Percentiles rank a stretch among this genome's conserved stretches.
These are phyloP conservation scores for Litchi chinensis DNA, from an alignment of 345 rosid genomes.

Conservation along the genomic window DNA sequence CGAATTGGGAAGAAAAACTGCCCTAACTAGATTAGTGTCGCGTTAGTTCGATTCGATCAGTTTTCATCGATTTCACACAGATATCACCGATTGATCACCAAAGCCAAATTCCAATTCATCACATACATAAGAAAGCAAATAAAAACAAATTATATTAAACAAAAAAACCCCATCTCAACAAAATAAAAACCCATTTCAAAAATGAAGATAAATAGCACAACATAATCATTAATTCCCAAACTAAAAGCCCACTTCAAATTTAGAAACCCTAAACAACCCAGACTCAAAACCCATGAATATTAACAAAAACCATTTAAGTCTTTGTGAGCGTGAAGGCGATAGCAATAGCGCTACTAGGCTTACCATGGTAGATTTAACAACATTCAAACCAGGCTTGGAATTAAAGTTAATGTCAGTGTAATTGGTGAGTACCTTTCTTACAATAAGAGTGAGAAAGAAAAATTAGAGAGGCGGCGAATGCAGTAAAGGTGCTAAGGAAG, in stretches of 20 bases:
- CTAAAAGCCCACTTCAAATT: neutral
- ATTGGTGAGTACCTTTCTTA: no score
- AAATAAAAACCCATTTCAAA: neutral
- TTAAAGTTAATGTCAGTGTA: neutral
- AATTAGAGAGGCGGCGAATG: no score
- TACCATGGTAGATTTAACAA: neutral
- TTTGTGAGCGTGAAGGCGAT: neutral
- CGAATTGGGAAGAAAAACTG: no score
- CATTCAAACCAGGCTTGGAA: neutral
- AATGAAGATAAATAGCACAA: neutral
- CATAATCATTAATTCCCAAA: neutral
- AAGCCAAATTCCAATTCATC: no score
- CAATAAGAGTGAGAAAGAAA: no score
- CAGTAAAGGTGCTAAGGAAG: no score
- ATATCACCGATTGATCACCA: no score
- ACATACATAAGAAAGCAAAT: no score
- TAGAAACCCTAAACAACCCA: conserved; percentile 14
- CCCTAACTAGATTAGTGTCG: no score
- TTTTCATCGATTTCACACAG: no score
- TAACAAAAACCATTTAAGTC: conserved; percentile 20
- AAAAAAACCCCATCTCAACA: neutral
- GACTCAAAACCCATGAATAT: neutral
- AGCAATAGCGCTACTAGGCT: conserved; percentile 13
- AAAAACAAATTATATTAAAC: no score
- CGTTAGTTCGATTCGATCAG: no score